Conservation (phyloP, 257 asterid species). For the Fraxinus americana region DNA sequence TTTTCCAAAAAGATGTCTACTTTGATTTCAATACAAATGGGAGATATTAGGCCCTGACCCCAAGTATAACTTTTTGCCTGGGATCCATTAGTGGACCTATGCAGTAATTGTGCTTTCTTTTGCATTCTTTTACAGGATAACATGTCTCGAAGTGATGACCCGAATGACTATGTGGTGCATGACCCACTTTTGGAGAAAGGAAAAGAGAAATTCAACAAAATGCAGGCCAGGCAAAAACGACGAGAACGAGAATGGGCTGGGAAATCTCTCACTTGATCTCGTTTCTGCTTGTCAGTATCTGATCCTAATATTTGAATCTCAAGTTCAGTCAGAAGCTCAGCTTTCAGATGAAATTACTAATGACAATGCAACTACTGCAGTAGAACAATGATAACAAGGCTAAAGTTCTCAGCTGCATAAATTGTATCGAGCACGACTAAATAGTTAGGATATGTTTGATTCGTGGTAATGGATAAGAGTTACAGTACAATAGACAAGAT, state of each 20-base stretch:
- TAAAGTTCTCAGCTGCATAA: not conserved
- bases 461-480: not conserved
- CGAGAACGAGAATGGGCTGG: slow-evolving; percentile 96
- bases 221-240: slow-evolving; percentile 87
- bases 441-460: not conserved
- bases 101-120: slow-evolving; percentile 4
- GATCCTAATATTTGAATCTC: not conserved
- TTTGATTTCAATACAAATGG: not conserved
- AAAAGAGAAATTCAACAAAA: slow-evolving; percentile 89
- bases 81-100: not conserved
- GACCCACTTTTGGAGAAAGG: slow-evolving; percentile 98
- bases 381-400: not conserved
- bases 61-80: not conserved
- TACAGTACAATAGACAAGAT: not conserved
- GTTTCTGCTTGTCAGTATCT: not conserved
- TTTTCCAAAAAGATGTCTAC: not conserved
- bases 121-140: slow-evolving; percentile 53
- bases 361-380: slow-evolving; percentile 3
- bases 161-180: slow-evolving; percentile 84
- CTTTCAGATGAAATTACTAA: slow-evolving; percentile 13
- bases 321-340: not conserved
- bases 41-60: not conserved
- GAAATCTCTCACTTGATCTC: slow-evolving; percentile 69
- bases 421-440: not conserved
- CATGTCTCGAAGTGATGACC: slow-evolving; percentile 87